Percentiles rank a stretch among this genome's conserved stretches.
Conservation (phyloP, 371 early-diverging fungal genomes). For the Syncephalastrum monosporum region DNA sequence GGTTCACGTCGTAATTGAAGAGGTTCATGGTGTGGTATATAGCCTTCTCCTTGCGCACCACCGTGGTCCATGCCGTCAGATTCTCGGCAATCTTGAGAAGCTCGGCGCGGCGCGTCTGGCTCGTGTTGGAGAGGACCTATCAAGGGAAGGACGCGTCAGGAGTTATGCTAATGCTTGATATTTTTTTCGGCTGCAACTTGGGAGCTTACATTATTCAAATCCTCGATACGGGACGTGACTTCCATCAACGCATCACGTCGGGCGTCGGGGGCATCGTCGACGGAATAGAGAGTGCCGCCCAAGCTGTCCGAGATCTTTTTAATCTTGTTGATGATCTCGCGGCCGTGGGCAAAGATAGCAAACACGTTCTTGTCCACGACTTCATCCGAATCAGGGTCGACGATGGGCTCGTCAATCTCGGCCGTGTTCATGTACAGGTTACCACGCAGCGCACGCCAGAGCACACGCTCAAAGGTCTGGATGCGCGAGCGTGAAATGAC, state of each 20-base stretch:
- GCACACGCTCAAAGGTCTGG: conserved; percentile 90
- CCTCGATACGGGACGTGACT: conserved; percentile 57
- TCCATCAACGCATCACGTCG: conserved; percentile 80
- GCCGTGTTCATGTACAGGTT: conserved; percentile 96
- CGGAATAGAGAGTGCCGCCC: conserved; percentile 92
- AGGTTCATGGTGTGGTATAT: conserved; percentile 94
- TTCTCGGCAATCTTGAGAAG: conserved; percentile 80
- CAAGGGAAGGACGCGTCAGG: too few species aligned
- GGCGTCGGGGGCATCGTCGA: conserved; percentile 81
- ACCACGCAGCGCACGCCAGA: conserved; percentile 97
- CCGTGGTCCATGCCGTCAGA: conserved; percentile 83
- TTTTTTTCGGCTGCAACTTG: too few species aligned
- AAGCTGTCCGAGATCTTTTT: conserved; percentile 92
- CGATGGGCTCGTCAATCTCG: conserved; percentile 90
- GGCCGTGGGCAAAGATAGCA: conserved; percentile 96
- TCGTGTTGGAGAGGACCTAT: conserved; percentile 80
- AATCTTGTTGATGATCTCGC: conserved; percentile 85
- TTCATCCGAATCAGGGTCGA: conserved; percentile 75
- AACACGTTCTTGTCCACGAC: conserved; percentile 92
- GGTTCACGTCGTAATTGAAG: conserved; percentile 89
- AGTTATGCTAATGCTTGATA: too few species aligned
- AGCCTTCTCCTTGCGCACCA: conserved; percentile 97
- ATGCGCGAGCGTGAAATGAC: conserved; percentile 84
- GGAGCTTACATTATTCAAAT: conserved; percentile 42
- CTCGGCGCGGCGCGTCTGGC: conserved; percentile 80